Evolutionary conservation across 75 land plant genomes (phyloP).

Genomic region (Chamaecyparis obtusa): DNA sequence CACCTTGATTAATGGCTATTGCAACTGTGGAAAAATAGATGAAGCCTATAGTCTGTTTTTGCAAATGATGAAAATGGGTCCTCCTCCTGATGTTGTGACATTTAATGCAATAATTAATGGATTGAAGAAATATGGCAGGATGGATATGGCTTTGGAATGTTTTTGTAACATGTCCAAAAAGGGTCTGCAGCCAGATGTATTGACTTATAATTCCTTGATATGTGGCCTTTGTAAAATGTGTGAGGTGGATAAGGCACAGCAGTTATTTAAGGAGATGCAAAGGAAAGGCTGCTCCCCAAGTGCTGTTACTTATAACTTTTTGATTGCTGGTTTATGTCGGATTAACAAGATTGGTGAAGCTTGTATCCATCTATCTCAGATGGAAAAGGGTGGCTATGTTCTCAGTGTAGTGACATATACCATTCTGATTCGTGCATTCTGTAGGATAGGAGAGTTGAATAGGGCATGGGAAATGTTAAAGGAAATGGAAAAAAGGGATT

Average conservation of each 20-base stretch:
- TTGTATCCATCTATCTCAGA: slow-evolving; percentile 25
- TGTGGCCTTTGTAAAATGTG: slow-evolving; percentile 36
- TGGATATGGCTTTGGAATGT: slow-evolving; percentile 34
- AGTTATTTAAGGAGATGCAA: slow-evolving; percentile 40
- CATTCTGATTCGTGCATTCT: slow-evolving; percentile 44
- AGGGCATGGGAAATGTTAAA: slow-evolving; percentile 30
- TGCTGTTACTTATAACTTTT: slow-evolving; percentile 40
- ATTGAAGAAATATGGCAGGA: slow-evolving; percentile 41
- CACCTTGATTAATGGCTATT: slow-evolving; percentile 41
- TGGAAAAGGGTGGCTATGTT: slow-evolving; percentile 28
- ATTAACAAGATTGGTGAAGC: slow-evolving; percentile 32
- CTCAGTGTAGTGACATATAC: slow-evolving; percentile 52
- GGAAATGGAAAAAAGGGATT: slow-evolving; percentile 28
- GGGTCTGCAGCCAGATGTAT: slow-evolving; percentile 10
- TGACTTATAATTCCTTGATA: slow-evolving; percentile 63
- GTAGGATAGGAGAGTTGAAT: slow-evolving; percentile 38
- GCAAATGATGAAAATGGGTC: slow-evolving; percentile 27
- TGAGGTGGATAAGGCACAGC: slow-evolving; percentile 30
- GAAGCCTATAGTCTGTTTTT: slow-evolving; percentile 36
- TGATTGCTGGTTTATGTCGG: slow-evolving; percentile 46
- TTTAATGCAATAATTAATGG: slow-evolving; percentile 45
- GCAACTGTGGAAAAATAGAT: slow-evolving; percentile 34
- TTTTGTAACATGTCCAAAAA: neutral
- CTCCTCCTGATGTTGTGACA: slow-evolving; percentile 39
- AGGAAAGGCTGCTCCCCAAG: slow-evolving; percentile 26